Evolutionary conservation across 2,329 filamentous ascomycete species (phyloP).

Genomic region (Neonectria punicea): DNA sequence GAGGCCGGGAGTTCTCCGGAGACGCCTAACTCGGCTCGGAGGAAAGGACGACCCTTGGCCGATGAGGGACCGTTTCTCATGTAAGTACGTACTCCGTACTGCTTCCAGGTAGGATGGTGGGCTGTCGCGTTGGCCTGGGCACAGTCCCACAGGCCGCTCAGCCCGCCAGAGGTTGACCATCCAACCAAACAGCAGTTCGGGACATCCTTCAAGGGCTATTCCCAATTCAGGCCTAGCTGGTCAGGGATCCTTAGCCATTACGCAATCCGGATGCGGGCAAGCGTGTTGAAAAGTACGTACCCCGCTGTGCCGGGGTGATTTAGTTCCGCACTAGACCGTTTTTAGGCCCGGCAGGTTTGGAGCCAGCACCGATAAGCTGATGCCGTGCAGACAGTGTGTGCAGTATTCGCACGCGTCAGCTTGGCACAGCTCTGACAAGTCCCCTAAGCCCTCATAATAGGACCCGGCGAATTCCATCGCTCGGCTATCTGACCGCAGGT

Average conservation of each 20-base stretch:
- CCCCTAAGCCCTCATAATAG: constrained; percentile 17
- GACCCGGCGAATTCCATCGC: accelerated
- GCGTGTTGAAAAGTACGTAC: constrained; percentile 21
- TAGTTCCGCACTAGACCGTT: constrained; percentile 36
- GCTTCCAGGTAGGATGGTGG: constrained; percentile 18
- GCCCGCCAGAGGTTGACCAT: constrained; percentile 36
- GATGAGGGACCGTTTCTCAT: background rate
- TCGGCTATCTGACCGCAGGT: constrained; percentile 33
- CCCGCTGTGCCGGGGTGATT: constrained; percentile 22
- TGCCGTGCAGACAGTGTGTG: constrained; percentile 40
- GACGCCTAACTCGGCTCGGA: constrained; percentile 20
- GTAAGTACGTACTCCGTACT: background rate
- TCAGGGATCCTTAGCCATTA: constrained; percentile 38
- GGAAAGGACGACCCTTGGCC: constrained; percentile 12
- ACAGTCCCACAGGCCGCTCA: constrained; percentile 34
- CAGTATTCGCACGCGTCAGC: constrained; percentile 24
- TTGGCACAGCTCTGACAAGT: background rate
- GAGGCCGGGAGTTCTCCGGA: constrained; percentile 1
- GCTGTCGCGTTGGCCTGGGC: constrained; percentile 26
- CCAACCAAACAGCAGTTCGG: constrained; percentile 37
- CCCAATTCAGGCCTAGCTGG: constrained; percentile 24
- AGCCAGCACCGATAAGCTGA: constrained; percentile 43
- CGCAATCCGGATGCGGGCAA: constrained; percentile 37
- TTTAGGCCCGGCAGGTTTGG: constrained; percentile 41
- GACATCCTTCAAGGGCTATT: constrained; percentile 28